phyloP scores from a whole-genome alignment of 371 early-diverging fungal genomes.

The Lichtheimia hyalospora region DNA sequence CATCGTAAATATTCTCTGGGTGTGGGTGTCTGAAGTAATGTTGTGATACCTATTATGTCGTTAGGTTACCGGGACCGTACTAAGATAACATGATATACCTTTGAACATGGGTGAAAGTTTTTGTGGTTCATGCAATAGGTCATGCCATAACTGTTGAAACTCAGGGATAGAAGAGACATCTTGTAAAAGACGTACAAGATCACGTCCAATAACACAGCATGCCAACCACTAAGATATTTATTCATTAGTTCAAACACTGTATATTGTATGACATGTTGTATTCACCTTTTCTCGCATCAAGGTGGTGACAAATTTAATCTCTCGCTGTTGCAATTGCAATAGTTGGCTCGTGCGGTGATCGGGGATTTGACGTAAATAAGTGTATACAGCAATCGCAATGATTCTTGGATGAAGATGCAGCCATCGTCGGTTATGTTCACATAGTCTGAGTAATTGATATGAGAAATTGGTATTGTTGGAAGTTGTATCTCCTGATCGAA shows the following conservation, averaged over 20 bases:
- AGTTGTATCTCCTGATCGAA: slow-evolving; percentile 64
- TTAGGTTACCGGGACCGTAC: too few species aligned
- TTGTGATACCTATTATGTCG: slow-evolving; percentile 43
- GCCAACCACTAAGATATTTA: slow-evolving; percentile 43
- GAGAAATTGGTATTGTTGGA: slow-evolving; percentile 50
- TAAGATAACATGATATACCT: slow-evolving; percentile 24
- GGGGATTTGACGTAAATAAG: slow-evolving; percentile 56
- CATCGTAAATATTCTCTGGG: slow-evolving; percentile 60
- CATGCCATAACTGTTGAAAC: slow-evolving; percentile 64
- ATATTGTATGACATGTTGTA: background rate
- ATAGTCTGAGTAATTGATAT: slow-evolving; percentile 52
- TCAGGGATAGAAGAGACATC: slow-evolving; percentile 61
- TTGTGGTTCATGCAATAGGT: slow-evolving; percentile 57
- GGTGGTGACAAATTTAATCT: slow-evolving; percentile 52
- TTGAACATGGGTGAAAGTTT: slow-evolving; percentile 56
- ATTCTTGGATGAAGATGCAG: slow-evolving; percentile 51
- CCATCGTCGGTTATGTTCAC: slow-evolving; percentile 49
- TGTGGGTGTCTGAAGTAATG: slow-evolving; percentile 60
- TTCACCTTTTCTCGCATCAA: slow-evolving; percentile 57
- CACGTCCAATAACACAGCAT: slow-evolving; percentile 70
- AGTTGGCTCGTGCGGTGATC: slow-evolving; percentile 58
- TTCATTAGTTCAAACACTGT: background rate
- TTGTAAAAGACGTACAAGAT: slow-evolving; percentile 69
- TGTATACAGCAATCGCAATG: slow-evolving; percentile 60
- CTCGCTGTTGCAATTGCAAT: slow-evolving; percentile 50